Evolutionary conservation across 2,329 filamentous ascomycete genomes (phyloP).

Genomic region (Pyrenophora teres): DNA sequence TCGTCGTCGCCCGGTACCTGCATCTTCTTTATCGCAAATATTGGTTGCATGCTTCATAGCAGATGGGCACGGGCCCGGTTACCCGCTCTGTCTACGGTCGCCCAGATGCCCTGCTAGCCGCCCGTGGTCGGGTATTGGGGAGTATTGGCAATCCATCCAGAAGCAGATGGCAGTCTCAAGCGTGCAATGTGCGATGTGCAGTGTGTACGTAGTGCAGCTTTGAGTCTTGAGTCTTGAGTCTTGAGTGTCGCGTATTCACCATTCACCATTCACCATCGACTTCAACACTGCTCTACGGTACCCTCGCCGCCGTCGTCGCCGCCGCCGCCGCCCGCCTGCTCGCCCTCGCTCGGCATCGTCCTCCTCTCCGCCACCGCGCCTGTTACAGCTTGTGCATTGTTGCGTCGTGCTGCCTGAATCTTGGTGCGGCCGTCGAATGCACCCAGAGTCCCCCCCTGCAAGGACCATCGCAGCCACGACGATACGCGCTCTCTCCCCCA

Average conservation of each 20-base stretch:
- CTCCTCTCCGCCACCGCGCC: not conserved
- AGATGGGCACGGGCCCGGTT: conserved; percentile 8
- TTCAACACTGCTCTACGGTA: not conserved
- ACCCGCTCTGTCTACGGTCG: conserved; percentile 17
- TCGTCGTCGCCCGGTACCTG: conserved; percentile 13
- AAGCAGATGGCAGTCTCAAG: conserved; percentile 1
- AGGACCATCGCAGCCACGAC: conserved; percentile 9
- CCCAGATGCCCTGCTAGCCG: conserved; percentile 18
- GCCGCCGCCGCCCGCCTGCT: not conserved
- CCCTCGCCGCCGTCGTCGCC: not conserved
- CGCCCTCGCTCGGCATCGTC: not conserved
- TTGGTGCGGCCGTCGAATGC: not conserved
- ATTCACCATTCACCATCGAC: not conserved
- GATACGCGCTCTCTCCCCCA: conserved; percentile 8
- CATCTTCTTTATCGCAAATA: conserved; percentile 15
- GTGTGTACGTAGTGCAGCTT: too few relatives aligned
- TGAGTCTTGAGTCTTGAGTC: too few relatives aligned
- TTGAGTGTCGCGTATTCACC: too few relatives aligned
- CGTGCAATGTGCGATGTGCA: too few relatives aligned
- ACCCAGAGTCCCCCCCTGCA: not conserved
- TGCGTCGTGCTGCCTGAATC: too few relatives aligned
- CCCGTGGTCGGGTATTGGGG: conserved; percentile 14
- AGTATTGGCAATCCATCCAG: conserved; percentile 5
- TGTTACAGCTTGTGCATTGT: too few relatives aligned
- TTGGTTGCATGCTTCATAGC: conserved; percentile 12